phyloP scores from a whole-genome alignment of 1,284 basidiomycete genomes.

The Rhodotorula glutinis region DNA sequence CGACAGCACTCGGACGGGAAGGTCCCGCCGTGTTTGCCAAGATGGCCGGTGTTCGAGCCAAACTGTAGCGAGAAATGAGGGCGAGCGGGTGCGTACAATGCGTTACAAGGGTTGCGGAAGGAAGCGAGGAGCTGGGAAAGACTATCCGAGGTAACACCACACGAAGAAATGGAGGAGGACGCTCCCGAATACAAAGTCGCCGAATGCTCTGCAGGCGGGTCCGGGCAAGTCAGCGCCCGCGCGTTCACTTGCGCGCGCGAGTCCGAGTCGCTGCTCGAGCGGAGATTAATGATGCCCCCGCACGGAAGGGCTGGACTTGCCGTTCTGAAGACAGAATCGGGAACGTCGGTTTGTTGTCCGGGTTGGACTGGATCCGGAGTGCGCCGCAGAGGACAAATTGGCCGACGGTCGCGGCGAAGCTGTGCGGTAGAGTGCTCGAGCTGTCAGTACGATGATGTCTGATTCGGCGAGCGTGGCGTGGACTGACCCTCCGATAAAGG shows the following conservation, averaged over 20 bases:
- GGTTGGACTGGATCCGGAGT: slow-evolving; percentile 86
- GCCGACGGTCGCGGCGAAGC: slow-evolving; percentile 88
- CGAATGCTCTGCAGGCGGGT: slow-evolving; percentile 70
- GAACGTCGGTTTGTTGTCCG: slow-evolving; percentile 62
- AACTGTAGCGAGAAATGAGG: slow-evolving; percentile 2
- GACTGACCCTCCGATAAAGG: slow-evolving; percentile 84
- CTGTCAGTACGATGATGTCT: too few species aligned
- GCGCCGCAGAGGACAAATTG: slow-evolving; percentile 96
- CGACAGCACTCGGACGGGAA: slow-evolving; percentile 65
- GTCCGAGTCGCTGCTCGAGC: too few species aligned
- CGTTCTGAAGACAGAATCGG: slow-evolving; percentile 79
- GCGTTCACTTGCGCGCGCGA: neutral
- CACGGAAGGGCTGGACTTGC: slow-evolving; percentile 51
- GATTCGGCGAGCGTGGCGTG: too few species aligned
- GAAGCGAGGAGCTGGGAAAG: too few species aligned
- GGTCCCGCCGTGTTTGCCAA: slow-evolving; percentile 65
- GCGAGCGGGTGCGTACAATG: neutral
- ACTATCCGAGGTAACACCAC: slow-evolving; percentile 86
- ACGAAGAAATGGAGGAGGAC: slow-evolving; percentile 97
- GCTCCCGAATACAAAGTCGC: slow-evolving; percentile 90
- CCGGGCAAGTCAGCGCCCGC: too few species aligned
- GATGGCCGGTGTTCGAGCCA: slow-evolving; percentile 42
- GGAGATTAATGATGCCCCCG: too few species aligned
- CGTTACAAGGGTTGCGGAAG: neutral
- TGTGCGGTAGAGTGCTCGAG: slow-evolving; percentile 47